Evolutionary conservation across 192 early-diverging fungal species (phyloP).

Genomic region (Linderina pennispora): DNA sequence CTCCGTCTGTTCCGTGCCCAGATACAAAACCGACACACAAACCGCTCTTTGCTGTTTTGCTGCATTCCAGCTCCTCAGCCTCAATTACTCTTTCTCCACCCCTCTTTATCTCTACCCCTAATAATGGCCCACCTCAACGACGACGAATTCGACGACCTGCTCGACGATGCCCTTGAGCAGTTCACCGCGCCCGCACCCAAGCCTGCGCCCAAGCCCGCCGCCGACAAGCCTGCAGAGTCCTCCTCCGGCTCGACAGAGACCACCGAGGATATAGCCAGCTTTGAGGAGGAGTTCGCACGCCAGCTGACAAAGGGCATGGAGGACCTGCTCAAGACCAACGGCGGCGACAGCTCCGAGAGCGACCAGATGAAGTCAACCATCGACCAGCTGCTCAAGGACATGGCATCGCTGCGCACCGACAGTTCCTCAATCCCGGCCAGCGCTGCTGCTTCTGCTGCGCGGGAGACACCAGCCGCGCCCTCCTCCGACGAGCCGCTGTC

Average conservation of each 20-base stretch:
- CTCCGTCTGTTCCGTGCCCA: no score
- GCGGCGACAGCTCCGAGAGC: conserved; percentile 16
- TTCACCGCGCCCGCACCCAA: conserved; percentile 45
- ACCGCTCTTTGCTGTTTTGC: background rate
- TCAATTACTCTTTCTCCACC: no score
- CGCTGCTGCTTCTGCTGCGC: background rate
- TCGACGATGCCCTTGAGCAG: conserved; percentile 75
- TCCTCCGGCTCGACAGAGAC: background rate
- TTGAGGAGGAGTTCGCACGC: conserved; percentile 68
- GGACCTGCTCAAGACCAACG: conserved; percentile 35
- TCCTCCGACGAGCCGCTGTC: conserved; percentile 13
- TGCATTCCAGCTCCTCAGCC: background rate
- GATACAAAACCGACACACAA: no score
- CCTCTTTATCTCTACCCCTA: no score
- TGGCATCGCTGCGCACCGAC: conserved; percentile 49
- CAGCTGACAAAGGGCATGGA: conserved; percentile 81
- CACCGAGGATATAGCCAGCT: conserved; percentile 14
- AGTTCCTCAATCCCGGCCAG: conserved; percentile 13
- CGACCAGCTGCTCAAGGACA: conserved; percentile 64
- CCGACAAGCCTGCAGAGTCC: background rate
- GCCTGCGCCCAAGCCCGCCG: conserved; percentile 15
- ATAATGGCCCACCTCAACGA: conserved; percentile 47
- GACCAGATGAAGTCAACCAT: conserved; percentile 65
- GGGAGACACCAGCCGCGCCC: background rate
- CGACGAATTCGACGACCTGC: conserved; percentile 61